A percentile compares a stretch with the other conserved stretches of the same genome.
These are phyloP conservation scores for Hawksworthiomyces lignivorus DNA, from an alignment of 2,329 filamentous ascomycete genomes.

Conservation along the genomic window DNA sequence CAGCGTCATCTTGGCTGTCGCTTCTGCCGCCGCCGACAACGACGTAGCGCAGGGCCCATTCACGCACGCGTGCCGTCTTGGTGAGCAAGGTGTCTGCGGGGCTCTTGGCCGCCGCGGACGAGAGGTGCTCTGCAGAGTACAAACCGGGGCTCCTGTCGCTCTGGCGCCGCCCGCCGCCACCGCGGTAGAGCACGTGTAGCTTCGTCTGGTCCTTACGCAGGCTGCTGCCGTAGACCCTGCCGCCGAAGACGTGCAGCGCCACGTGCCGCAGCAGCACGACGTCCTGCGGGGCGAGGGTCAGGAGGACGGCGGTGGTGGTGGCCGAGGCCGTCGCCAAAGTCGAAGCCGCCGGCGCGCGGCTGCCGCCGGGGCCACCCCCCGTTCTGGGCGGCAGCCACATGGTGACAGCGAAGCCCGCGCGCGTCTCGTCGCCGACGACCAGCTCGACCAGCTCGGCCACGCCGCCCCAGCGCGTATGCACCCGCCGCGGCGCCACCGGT, in stretches of 20 bases:
- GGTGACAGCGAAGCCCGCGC: conserved; percentile 69
- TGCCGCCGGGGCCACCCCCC: too few relatives aligned
- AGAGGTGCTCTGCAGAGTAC: conserved; percentile 47
- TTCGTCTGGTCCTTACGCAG: conserved; percentile 63
- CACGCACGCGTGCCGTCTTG: conserved; percentile 60
- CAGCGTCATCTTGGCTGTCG: not conserved
- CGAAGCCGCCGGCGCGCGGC: too few relatives aligned
- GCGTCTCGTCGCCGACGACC: conserved; percentile 78
- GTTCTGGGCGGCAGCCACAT: conserved; percentile 58
- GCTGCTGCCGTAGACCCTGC: conserved; percentile 78
- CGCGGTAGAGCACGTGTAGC: conserved; percentile 57
- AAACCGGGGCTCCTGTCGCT: too few relatives aligned
- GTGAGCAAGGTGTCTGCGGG: conserved; percentile 44
- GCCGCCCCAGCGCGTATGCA: conserved; percentile 58
- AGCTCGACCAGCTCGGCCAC: conserved; percentile 64
- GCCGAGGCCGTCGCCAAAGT: not conserved
- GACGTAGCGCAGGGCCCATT: conserved; percentile 71
- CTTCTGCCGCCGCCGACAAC: conserved; percentile 1
- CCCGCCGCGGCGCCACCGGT: conserved; percentile 46
- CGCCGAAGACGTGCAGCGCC: conserved; percentile 65
- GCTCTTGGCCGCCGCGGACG: conserved; percentile 21
- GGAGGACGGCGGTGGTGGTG: conserved; percentile 27
- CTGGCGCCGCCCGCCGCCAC: conserved; percentile 44
- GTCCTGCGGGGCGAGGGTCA: conserved; percentile 58
- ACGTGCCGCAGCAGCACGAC: conserved; percentile 74